A percentile compares a stretch with the other conserved stretches of the same genome.
Evolutionary conservation across 306 rosid genomes (phyloP).

Genomic region (Urtica urens): DNA sequence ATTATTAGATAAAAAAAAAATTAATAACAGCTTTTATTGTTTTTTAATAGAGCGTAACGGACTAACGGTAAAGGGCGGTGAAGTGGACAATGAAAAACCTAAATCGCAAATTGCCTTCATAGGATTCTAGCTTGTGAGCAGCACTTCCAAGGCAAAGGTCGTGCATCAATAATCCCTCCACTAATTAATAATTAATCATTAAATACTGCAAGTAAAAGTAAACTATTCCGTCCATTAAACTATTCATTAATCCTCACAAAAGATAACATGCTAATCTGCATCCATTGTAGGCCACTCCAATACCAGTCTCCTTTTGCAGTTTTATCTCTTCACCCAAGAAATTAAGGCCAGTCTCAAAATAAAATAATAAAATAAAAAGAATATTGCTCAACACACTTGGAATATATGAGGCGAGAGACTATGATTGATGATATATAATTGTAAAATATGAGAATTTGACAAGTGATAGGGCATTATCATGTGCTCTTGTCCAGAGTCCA

Average conservation of each 20-base stretch:
- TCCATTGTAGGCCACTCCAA: slow-evolving; percentile 27
- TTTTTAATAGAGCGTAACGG: no score
- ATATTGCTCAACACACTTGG: slow-evolving; percentile 13
- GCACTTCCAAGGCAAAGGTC: slow-evolving; percentile 22
- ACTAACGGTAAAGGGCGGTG: no score
- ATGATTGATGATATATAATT: no score
- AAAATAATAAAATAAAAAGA: background rate
- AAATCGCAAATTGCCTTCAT: slow-evolving; percentile 9
- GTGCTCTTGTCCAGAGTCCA: slow-evolving; percentile 36
- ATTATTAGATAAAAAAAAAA: no score
- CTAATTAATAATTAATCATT: slow-evolving; percentile 23
- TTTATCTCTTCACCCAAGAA: slow-evolving; percentile 31
- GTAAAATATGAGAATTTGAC: slow-evolving; percentile 12
- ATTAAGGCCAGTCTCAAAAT: slow-evolving; percentile 12
- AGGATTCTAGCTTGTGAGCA: slow-evolving; percentile 40
- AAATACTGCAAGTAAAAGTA: slow-evolving; percentile 15
- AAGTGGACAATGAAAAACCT: background rate
- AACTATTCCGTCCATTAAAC: slow-evolving; percentile 15
- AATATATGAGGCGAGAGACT: background rate
- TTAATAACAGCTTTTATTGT: no score
- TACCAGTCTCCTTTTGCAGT: slow-evolving; percentile 35
- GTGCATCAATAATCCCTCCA: slow-evolving; percentile 12
- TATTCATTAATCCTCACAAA: slow-evolving; percentile 8
- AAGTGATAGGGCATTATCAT: slow-evolving; percentile 13
- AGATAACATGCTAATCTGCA: slow-evolving; percentile 28